Evolutionary conservation across 768 basidiomycete genomes (phyloP).

Genomic region (Tephrocybe sp.): DNA sequence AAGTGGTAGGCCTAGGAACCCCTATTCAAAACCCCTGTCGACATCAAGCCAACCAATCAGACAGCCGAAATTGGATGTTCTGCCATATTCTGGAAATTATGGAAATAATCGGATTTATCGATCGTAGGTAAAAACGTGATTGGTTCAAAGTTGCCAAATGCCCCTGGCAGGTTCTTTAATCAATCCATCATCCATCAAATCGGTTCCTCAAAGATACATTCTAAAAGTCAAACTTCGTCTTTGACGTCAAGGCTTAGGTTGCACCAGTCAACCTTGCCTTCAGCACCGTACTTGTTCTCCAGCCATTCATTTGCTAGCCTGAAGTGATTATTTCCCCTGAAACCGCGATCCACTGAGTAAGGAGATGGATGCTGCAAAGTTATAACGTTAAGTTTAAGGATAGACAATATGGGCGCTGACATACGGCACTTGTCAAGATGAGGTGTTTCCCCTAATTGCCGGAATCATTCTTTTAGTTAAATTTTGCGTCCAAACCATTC

Average conservation of each 20-base stretch:
- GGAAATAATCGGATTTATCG: conserved; percentile 9
- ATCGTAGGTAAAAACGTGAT: conserved; percentile 6
- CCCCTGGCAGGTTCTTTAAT: conserved; percentile 6
- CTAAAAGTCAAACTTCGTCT: conserved; percentile 16
- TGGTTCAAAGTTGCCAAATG: not conserved
- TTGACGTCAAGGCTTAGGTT: conserved; percentile 19
- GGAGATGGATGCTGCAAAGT: conserved; percentile 78
- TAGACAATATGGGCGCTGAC: conserved; percentile 25
- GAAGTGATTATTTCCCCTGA: conserved; percentile 90
- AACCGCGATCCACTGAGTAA: conserved; percentile 71
- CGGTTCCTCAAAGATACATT: conserved; percentile 1
- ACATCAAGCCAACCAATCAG: too few relatives aligned
- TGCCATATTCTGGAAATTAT: not conserved
- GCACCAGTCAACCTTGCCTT: conserved; percentile 75
- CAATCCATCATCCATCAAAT: conserved; percentile 3
- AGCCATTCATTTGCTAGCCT: conserved; percentile 86
- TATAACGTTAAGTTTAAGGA: conserved; percentile 16
- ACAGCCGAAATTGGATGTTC: not conserved
- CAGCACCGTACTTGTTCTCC: conserved; percentile 68
- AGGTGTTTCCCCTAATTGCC: conserved; percentile 67
- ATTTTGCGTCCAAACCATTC: not conserved
- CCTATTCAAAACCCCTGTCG: conserved; percentile 1
- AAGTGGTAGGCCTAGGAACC: too few relatives aligned
- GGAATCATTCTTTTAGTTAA: not conserved
- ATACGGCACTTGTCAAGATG: conserved; percentile 71